phyloP scores from a whole-genome alignment of 805 yeast species.

The Suhomyces vadensis region DNA sequence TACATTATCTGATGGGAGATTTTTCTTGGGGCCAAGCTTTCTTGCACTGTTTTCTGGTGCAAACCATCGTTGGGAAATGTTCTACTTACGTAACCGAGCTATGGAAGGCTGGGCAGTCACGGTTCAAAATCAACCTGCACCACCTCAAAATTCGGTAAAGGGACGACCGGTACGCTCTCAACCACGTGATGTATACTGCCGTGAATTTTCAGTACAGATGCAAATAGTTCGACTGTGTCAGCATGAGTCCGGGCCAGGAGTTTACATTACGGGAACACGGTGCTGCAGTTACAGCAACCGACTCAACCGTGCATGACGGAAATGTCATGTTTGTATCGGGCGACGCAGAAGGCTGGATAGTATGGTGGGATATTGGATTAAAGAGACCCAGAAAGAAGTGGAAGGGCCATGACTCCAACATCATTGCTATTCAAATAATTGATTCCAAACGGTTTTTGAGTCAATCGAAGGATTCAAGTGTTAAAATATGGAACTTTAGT shows the following conservation, averaged over 20 bases:
- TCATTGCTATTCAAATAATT: conserved; percentile 47
- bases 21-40: neutral
- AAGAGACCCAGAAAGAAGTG: conserved; percentile 59
- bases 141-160: no score
- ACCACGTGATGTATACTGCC: neutral
- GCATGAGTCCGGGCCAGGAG: conserved; percentile 8
- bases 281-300: conserved; percentile 16
- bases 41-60: no score
- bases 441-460: conserved; percentile 15
- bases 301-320: neutral
- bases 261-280: conserved; percentile 27
- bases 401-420: conserved; percentile 56
- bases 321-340: conserved; percentile 44
- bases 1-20: conserved; percentile 2
- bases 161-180: no score
- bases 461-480: conserved; percentile 14
- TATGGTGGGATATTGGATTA: conserved; percentile 63
- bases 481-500: conserved; percentile 12
- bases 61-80: no score
- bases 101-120: neutral
- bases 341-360: conserved; percentile 62
- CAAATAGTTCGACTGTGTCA: neutral
- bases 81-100: neutral
- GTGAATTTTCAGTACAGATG: neutral
- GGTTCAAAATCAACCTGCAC: no score